phyloP scores from a whole-genome alignment of 495 filamentous ascomycete species.

The Tuber microsphaerosporum region DNA sequence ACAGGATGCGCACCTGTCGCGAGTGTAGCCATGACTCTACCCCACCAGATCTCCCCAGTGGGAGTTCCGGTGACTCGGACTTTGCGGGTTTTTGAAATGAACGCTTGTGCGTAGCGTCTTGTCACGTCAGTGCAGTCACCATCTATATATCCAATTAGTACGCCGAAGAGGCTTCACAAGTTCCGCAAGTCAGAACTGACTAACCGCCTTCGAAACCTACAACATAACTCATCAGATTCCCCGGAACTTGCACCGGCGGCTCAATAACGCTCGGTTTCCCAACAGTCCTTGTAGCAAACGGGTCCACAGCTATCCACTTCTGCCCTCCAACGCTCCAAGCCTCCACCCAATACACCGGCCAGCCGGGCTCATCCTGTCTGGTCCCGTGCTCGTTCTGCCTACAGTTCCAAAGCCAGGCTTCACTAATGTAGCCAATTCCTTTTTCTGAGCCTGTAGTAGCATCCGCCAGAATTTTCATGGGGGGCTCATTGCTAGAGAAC shows the following conservation, averaged over 20 bases:
- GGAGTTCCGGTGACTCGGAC: conserved; percentile 62
- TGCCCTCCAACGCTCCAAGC: conserved; percentile 73
- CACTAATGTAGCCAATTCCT: not conserved
- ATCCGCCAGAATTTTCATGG: not conserved
- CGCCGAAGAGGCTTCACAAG: not conserved
- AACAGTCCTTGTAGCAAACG: conserved; percentile 68
- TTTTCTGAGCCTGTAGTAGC: not conserved
- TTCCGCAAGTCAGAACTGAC: conserved; percentile 8
- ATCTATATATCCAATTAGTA: conserved; percentile 44
- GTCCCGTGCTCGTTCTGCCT: not conserved
- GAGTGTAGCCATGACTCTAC: conserved; percentile 27
- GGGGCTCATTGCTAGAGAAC: conserved; percentile 39
- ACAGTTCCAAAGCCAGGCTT: not conserved
- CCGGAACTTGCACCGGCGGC: conserved; percentile 64
- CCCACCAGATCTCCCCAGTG: conserved; percentile 68
- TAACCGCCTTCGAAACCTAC: conserved; percentile 65
- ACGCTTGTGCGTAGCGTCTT: conserved; percentile 68
- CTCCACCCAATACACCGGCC: conserved; percentile 90
- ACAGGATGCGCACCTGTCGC: not conserved
- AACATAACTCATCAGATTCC: conserved; percentile 73
- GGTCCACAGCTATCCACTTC: conserved; percentile 86
- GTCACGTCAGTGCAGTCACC: conserved; percentile 72
- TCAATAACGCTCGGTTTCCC: conserved; percentile 66
- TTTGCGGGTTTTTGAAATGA: conserved; percentile 79
- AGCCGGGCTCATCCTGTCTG: conserved; percentile 37